Base-by-base conservation (phyloP, 1,139 yeast genomes). In the Suhomyces chickasaworum region DNA sequence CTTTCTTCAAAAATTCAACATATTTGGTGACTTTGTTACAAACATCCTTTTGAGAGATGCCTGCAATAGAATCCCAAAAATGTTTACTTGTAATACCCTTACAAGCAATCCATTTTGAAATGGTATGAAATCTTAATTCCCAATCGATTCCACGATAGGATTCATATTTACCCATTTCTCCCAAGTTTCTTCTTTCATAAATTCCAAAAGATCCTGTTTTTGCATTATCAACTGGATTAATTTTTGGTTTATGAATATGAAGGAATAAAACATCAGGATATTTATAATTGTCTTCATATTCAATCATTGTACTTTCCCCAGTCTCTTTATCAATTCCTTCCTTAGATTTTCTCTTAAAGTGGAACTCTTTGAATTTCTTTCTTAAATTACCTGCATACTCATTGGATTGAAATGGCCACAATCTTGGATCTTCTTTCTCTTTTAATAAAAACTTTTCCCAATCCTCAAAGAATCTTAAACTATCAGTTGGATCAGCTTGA, bases 191-290 rank as follows among this genome's bases (percentile, higher is more conserved):
- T 39, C 59, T 53, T 45, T 51, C 44, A 46, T 57, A 53, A 9
- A 63, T 53, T 17, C 58, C 56, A 47, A 49, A 41, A 38, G 51
- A 47, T 20, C 58, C 57, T 1, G 59, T 50, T 37, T 56, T 54
- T 17, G 63, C 54, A 39, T 63, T 63, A 22, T 54, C 56, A 8
- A 69, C 56, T 0, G 73, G 72, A 43, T 69, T 65, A 42, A 69
- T 60, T 44, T 73, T 73, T 1, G 78, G 78, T 48, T 71, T 69
- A 56, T 73, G 77, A 39, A 69, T 62, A 52, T 75, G 79, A 45
- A 75, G 63, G 54, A 75, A 75, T 37, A 63, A 44, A 6, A 65
- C 63, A 17, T 58, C 57, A 3, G 73, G 70, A 18, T 52, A 46
- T 15, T 54, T 46, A 44, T 58, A 63, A 12, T 30, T 36, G 1